Base-by-base conservation (phyloP, 1,284 basidiomycete species). In the Austroboletus niveus region DNA sequence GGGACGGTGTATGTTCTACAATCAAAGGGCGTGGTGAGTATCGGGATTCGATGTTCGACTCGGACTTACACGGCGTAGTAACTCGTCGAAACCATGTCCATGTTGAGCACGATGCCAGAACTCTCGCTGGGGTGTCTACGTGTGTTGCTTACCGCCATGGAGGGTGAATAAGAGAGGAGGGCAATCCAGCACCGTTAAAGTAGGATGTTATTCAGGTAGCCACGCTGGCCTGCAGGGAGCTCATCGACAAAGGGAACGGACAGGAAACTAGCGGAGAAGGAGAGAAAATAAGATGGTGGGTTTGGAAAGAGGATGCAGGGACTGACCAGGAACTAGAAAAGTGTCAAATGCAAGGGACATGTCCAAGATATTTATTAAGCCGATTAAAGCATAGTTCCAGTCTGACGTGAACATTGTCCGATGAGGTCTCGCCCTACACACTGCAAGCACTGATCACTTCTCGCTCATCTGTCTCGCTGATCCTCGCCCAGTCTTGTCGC, bases 1-100 rank as follows among this genome's bases (percentile, higher is more conserved):
- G 81, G 74, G 29, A 86, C 64, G 5, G 80, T 82, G 60, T 89
- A 89, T 3, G 80, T 74, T 15, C 86, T 89, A 60, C 3, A 35
- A 51, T 47, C 11, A 43, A 48, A 5, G 20, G 11, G 22, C 30
- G 5, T 22, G 32, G 36, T 42, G 24, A 53, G 47, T 22, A 8
- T 3, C 8, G 22, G 22, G 22, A 24, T 24, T 24, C 22, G 5
- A 39, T 31, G 20, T 49, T 10, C 35, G 31, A 44, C 53, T 34
- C 12, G 45, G 42, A 78, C 80, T 66, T 65, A 85, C 82, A 79
- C 72, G 56, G 80, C 74, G 58, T 74, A 80, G 11, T 75, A 64
- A 10, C 75, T 76, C 36, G 72, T 74, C 7, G 73, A 72, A 38
- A 82, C 70, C 67, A 82, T 70, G 45, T 77, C 66, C 62, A 85